Evolutionary conservation across 352 stramenopile genomes (phyloP).

Genomic region (Phytophthora ohioensis): DNA sequence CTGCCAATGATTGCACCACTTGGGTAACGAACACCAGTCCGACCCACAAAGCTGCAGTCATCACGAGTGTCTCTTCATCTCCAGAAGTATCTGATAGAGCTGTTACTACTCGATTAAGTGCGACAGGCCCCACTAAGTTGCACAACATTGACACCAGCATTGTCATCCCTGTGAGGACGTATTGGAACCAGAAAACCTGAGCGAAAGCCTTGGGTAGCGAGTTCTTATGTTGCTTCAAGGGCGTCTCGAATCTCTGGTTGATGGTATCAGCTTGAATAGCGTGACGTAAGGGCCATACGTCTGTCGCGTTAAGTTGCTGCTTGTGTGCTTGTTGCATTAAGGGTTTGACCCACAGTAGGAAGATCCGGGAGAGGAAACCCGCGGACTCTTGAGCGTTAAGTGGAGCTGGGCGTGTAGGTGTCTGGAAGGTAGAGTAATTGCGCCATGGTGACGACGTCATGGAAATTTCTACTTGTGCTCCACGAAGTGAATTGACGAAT

Average conservation of each 20-base stretch:
- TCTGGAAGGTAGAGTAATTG: conserved; percentile 26
- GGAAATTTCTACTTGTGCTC: not conserved
- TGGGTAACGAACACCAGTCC: conserved; percentile 52
- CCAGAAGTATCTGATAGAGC: conserved; percentile 27
- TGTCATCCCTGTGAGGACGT: conserved; percentile 43
- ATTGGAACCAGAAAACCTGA: conserved; percentile 42
- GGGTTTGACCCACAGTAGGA: conserved; percentile 56
- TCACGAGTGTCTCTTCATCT: conserved; percentile 15
- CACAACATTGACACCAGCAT: conserved; percentile 53
- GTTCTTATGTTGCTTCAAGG: conserved; percentile 20
- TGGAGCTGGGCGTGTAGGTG: not conserved
- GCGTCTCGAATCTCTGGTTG: conserved; percentile 28
- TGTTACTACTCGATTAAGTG: conserved; percentile 51
- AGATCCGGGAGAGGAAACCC: conserved; percentile 40
- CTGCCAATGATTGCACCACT: conserved; percentile 54
- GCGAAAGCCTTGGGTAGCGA: conserved; percentile 43
- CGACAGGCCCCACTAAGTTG: conserved; percentile 52
- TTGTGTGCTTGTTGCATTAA: conserved; percentile 51
- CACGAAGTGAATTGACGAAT: conserved; percentile 20
- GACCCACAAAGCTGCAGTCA: conserved; percentile 26
- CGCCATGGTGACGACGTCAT: conserved; percentile 10
- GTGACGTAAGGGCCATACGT: conserved; percentile 50
- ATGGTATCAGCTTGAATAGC: conserved; percentile 32
- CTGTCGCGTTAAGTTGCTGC: conserved; percentile 47
- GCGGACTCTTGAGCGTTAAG: conserved; percentile 28